phyloP scores from a whole-genome alignment of 345 rosid genomes.

The Salix koriyanagi region DNA sequence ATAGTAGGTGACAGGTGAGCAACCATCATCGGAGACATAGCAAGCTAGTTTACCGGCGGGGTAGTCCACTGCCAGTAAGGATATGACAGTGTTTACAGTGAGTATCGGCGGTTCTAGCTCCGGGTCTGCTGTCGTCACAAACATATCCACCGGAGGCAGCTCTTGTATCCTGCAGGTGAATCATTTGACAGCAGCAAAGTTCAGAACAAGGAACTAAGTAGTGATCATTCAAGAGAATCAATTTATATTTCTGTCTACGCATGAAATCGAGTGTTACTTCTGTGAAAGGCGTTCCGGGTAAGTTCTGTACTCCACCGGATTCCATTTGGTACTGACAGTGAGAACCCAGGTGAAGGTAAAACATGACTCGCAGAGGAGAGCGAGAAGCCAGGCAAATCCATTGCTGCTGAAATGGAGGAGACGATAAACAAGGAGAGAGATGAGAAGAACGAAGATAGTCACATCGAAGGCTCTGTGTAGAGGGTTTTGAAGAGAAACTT shows the following conservation, averaged over 20 bases:
- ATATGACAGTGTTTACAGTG: constrained; percentile 48
- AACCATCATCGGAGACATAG: constrained; percentile 54
- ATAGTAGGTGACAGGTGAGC: constrained; percentile 54
- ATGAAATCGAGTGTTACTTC: constrained; percentile 21
- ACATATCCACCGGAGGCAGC: constrained; percentile 59
- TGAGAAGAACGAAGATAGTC: constrained; percentile 27
- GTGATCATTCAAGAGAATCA: too few relatives aligned
- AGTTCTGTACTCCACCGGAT: constrained; percentile 38
- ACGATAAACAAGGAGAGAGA: constrained; percentile 39
- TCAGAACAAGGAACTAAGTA: background rate
- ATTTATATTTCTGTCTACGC: too few relatives aligned
- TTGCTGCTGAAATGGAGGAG: constrained; percentile 22
- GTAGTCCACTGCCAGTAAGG: constrained; percentile 54
- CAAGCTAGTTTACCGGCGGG: constrained; percentile 49
- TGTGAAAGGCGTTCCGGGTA: constrained; percentile 42
- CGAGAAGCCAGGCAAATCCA: constrained; percentile 53
- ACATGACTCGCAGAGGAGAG: constrained; percentile 55
- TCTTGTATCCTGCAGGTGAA: constrained; percentile 30
- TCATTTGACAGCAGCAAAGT: background rate
- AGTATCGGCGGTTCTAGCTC: constrained; percentile 46
- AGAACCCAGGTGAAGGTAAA: constrained; percentile 55
- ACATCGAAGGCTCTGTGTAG: constrained; percentile 33
- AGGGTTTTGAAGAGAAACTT: constrained; percentile 17
- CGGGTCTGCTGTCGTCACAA: constrained; percentile 48
- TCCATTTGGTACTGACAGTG: constrained; percentile 49